phyloP scores from a whole-genome alignment of 2,329 filamentous ascomycete species.

The Pseudogymnoascus sp. region DNA sequence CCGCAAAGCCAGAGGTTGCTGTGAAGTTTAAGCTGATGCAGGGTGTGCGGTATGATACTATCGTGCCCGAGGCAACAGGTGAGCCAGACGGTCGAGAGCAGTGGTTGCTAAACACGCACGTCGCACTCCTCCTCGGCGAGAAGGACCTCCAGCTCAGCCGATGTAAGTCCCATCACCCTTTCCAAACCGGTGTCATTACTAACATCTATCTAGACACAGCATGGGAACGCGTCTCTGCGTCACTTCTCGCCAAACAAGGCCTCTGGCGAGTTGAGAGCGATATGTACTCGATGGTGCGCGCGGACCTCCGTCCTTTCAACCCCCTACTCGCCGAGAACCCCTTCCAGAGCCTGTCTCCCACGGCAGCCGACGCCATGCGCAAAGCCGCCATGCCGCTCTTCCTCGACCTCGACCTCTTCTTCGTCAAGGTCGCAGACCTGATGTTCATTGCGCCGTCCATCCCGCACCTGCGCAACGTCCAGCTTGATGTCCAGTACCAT shows the following conservation, averaged over 20 bases:
- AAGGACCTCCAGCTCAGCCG: conserved; percentile 52
- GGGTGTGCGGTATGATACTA: conserved; percentile 57
- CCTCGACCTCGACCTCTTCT: conserved; percentile 54
- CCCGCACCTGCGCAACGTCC: conserved; percentile 49
- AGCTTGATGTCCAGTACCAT: conserved; percentile 50
- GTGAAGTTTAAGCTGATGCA: conserved; percentile 48
- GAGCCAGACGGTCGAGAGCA: conserved; percentile 52
- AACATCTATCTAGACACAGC: conserved; percentile 40
- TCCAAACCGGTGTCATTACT: conserved; percentile 10
- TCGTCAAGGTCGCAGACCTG: conserved; percentile 60
- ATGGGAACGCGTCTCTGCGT: conserved; percentile 50
- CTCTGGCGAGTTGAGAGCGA: conserved; percentile 53
- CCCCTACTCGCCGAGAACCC: conserved; percentile 38
- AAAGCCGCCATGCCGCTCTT: conserved; percentile 25
- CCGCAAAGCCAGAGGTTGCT: conserved; percentile 43
- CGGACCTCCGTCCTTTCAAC: conserved; percentile 44
- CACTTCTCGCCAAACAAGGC: conserved; percentile 45
- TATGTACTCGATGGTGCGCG: conserved; percentile 46
- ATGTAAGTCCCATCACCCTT: conserved; percentile 39
- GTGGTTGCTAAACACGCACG: conserved; percentile 59
- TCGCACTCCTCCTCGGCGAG: conserved; percentile 55
- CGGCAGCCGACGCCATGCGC: conserved; percentile 33
- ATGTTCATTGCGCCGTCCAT: conserved; percentile 50
- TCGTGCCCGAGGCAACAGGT: conserved; percentile 44
- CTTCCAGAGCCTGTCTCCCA: conserved; percentile 24